phyloP scores from a whole-genome alignment of 176 grass and related monocot species.

The Cenchrus fungigraminus region DNA sequence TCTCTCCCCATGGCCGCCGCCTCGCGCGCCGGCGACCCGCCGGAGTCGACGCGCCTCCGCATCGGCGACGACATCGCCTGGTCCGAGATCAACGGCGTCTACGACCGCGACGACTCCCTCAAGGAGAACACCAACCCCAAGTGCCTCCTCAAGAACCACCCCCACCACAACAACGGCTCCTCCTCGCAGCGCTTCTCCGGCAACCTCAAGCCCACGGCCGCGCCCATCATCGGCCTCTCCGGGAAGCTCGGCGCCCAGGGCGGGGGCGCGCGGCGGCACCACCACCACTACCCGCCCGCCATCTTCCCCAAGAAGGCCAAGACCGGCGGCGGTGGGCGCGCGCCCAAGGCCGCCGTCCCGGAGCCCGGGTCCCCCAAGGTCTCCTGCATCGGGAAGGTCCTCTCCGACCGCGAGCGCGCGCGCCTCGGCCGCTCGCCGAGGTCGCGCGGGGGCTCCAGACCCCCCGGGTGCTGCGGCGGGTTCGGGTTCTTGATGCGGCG shows the following conservation, averaged over 20 bases:
- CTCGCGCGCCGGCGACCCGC: slow-evolving; percentile 23
- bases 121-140: slow-evolving; percentile 97
- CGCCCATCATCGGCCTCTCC: slow-evolving; percentile 62
- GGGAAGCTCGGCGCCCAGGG: slow-evolving; percentile 50
- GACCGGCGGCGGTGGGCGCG: slow-evolving; percentile 43
- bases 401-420: slow-evolving; percentile 53
- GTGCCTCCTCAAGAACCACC: slow-evolving; percentile 43
- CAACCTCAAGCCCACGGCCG: slow-evolving; percentile 62
- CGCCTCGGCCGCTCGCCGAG: neutral
- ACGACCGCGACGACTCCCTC: slow-evolving; percentile 84
- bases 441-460: neutral
- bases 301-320: slow-evolving; percentile 74
- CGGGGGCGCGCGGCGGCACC: slow-evolving; percentile 21
- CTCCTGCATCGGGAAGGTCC: slow-evolving; percentile 92
- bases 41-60: slow-evolving; percentile 48
- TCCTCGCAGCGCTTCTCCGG: slow-evolving; percentile 78
- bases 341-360: slow-evolving; percentile 57
- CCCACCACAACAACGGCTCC: neutral
- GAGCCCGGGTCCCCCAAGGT: slow-evolving; percentile 88
- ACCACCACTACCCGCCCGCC: slow-evolving; percentile 38
- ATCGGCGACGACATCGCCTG: slow-evolving; percentile 66
- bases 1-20: slow-evolving; percentile 16
- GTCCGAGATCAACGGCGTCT: slow-evolving; percentile 66
- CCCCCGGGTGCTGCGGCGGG: slow-evolving; percentile 63
- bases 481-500: slow-evolving; percentile 45